Conservation (phyloP, 345 rosid genomes). For the Bruguiera gymnorhiza region DNA sequence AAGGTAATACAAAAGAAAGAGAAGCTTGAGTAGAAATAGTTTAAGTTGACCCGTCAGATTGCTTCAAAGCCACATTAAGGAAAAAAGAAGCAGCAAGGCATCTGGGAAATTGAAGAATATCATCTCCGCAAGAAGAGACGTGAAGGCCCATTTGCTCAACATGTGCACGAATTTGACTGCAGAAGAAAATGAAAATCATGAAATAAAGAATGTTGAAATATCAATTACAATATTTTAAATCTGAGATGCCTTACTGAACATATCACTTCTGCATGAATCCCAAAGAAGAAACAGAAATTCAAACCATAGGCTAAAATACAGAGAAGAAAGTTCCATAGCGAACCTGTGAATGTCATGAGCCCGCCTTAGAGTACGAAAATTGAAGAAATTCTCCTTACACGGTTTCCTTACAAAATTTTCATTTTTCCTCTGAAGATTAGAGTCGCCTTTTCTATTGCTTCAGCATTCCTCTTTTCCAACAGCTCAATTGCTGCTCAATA, state of each 20-base stretch:
- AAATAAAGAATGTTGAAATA: constrained; percentile 2
- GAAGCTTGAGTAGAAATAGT: constrained; percentile 4
- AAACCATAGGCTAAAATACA: not conserved
- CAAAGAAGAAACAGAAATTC: not conserved
- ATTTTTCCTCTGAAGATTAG: constrained; percentile 9
- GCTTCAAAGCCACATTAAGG: constrained; percentile 85
- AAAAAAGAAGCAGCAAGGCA: constrained; percentile 92
- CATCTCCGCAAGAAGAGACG: constrained; percentile 74
- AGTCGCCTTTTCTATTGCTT: constrained; percentile 35
- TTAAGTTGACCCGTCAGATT: constrained; percentile 52
- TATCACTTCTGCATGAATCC: not conserved
- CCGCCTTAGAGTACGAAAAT: constrained; percentile 65
- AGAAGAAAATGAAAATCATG: constrained; percentile 10
- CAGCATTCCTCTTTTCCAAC: constrained; percentile 50
- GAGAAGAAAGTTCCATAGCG: not conserved
- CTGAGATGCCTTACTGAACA: not conserved
- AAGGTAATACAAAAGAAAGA: constrained; percentile 2
- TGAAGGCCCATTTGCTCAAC: constrained; percentile 72
- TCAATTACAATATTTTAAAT: not conserved
- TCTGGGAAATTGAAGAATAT: constrained; percentile 66
- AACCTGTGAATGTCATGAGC: constrained; percentile 85
- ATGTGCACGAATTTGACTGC: constrained; percentile 74
- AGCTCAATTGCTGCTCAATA: constrained; percentile 67
- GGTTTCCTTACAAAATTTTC: constrained; percentile 65
- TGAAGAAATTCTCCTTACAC: constrained; percentile 82